Base-by-base conservation (phyloP, 1,284 basidiomycete species). In the Chalciporus sp. region DNA sequence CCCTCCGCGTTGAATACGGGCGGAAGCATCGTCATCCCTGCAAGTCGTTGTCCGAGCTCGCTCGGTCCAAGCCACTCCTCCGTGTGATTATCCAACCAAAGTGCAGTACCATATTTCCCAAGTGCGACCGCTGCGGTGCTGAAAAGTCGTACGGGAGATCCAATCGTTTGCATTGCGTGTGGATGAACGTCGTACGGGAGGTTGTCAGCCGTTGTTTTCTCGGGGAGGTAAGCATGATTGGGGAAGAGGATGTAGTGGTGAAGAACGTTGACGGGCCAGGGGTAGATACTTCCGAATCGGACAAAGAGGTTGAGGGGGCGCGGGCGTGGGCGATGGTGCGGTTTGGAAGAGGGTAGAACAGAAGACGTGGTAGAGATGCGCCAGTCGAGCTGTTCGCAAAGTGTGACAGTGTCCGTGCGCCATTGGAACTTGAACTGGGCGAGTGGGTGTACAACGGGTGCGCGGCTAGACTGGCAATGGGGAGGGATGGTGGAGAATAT, bases 191-290 rank as follows among this genome's bases (percentile, higher is more conserved):
- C 59, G 58, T 83, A 85, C 1, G 83, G 82, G 16, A 74, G 55
- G 50, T 80, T 80, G 27, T 58, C 61, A 29, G 67, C 52, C 26
- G 62, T 67, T 43, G 73, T 66, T 17, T 42, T 17, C 44, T 31
- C 33, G 16, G 23, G 58, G 37, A 56, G 61, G 61, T 76, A 83
- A 16, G 61, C 45, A 1, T 69, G 60, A 60, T 83, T 80, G 0
- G 79, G 74, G 1, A 65, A 63, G 8, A 89, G 72, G 31, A 77
- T 64, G 64, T 79, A 86, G 65, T 85, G 82, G 58, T 87, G 84
- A 12, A 88, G 72, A 39, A 84, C 69, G 65, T 88, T 88, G 55
- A 83, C 78, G 0, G 85, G 84, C 86, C 85, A 88, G 5, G 84
- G 85, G 56, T 79, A 83, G 52, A 72, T 74, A 62, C 80, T 83